Evolutionary conservation across 169 alveolate species (phyloP).

Genomic region (Plasmodium berghei): DNA sequence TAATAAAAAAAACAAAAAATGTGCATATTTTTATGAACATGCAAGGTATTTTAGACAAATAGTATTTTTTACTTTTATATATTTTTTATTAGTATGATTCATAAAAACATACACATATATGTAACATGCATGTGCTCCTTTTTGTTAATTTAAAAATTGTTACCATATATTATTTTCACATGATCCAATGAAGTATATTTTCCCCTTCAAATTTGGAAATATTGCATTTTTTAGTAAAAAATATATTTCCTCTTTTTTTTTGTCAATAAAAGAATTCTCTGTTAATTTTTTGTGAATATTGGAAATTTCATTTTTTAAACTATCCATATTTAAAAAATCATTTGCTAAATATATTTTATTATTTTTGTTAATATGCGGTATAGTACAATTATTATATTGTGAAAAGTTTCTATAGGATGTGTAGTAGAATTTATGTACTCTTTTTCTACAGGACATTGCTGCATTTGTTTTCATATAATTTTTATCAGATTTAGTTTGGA

Average conservation of each 20-base stretch:
- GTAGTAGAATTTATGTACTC: neutral
- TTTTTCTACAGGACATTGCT: neutral
- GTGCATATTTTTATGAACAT: neutral
- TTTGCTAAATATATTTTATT: slow-evolving; percentile 27
- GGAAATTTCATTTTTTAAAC: slow-evolving; percentile 55
- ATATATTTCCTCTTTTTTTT: slow-evolving; percentile 69
- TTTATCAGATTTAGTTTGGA: neutral
- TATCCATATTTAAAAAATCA: slow-evolving; percentile 31
- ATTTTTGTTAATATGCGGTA: slow-evolving; percentile 3
- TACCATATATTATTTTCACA: slow-evolving; percentile 75
- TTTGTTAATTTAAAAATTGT: neutral
- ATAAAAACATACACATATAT: too few relatives aligned
- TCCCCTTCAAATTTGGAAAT: slow-evolving; percentile 65
- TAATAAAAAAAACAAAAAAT: neutral
- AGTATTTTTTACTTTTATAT: neutral
- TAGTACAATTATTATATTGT: neutral
- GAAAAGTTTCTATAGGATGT: slow-evolving; percentile 8
- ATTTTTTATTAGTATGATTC: slow-evolving; percentile 10
- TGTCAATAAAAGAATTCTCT: slow-evolving; percentile 59
- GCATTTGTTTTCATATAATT: neutral
- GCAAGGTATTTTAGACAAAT: slow-evolving; percentile 1
- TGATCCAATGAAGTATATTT: slow-evolving; percentile 66
- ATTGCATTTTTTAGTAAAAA: slow-evolving; percentile 56
- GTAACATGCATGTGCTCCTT: too few relatives aligned
- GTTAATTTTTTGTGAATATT: slow-evolving; percentile 55